Percentiles rank a stretch among this genome's conserved stretches.
These are phyloP conservation scores for Domatiomyces globalis DNA, from an alignment of 2,329 filamentous ascomycete genomes.

Conservation along the genomic window DNA sequence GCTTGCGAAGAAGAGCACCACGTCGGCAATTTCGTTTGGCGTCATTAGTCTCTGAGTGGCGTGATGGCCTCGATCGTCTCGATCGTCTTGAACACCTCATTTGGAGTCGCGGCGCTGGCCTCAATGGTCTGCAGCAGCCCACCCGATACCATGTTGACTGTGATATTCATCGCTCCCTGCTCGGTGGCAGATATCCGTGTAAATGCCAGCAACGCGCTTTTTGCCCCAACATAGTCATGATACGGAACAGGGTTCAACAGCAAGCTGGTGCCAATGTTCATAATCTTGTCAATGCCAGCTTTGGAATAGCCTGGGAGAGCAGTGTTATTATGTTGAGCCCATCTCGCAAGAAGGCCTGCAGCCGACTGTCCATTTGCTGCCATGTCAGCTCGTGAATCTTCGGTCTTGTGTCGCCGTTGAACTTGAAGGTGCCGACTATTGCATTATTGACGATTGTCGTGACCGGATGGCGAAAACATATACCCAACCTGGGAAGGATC, in stretches of 20 bases:
- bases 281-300: conserved; percentile 8
- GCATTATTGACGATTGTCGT: conserved; percentile 15
- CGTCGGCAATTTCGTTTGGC: conserved; percentile 11
- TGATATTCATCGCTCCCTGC: conserved; percentile 11
- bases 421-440: conserved; percentile 12
- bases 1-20: conserved; percentile 15
- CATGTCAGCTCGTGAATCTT: conserved; percentile 10
- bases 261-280: conserved; percentile 15
- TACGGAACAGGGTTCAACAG: conserved; percentile 15
- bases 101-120: conserved; percentile 11
- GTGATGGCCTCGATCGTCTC: conserved; percentile 5
- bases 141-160: conserved; percentile 13
- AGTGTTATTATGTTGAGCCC: conserved; percentile 13
- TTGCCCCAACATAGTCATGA: conserved; percentile 15
- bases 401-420: conserved; percentile 13
- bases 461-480: conserved; percentile 9
- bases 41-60: conserved; percentile 13
- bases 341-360: conserved; percentile 11
- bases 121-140: conserved; percentile 12
- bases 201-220: conserved; percentile 11
- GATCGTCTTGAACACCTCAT: conserved; percentile 8
- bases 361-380: conserved; percentile 10
- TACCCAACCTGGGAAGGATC: conserved; percentile 5
- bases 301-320: conserved; percentile 11
- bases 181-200: conserved; percentile 14